Evolutionary conservation across 768 basidiomycete species (phyloP), one percentile per base, ranked within the genome.

Genomic region (Pulveroboletus sp.): DNA sequence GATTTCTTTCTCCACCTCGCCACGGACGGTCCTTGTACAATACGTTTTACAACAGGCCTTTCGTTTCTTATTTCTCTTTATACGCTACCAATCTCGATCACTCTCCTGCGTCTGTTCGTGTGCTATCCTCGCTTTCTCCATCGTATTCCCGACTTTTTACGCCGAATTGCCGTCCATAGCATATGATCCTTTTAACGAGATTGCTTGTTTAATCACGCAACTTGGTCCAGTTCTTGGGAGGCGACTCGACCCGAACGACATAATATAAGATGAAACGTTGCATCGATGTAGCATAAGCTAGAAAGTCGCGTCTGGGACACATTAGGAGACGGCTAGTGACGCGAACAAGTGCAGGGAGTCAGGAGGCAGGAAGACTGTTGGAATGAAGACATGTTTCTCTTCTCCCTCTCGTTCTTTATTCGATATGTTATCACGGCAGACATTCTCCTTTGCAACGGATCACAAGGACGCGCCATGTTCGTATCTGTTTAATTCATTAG

Each of bases 31-130:
- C 52, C 49, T 21, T 57, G 62, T 59, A 61, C 51, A 53, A 24
- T 60, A 60, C 46, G 44, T 49, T 55, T 32, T 57, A 52, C 62
- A 47, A 44, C 47, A 32, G 42, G 50, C 31, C 36, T 32, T 33
- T 39, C 30, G 56, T 54, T 64, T 57, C 62, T 67, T 68, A 68
- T 68, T 69, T 59, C 57, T 69, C 58, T 60, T 68, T 69, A 69
- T 68, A 55, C 54, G 39, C 36, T 27, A 18, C 40, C 49, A 30
- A 43, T 43, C 6, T 43, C 47, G 26, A 38, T 35, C 5, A 36
- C 32, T 47, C 36, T 24, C 18, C 38, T 41, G 5, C 49, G 47
- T 21, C 11, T 47, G 51, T 50, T 51, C 36, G 46, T 52, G 50
- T 52, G 49, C 54, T 52, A 31, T 55, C 15, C 47, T 8, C 27